Evolutionary conservation across 2,329 filamentous ascomycete species (phyloP), one percentile per base, ranked within the genome.

Genomic region (Calcarisporium arbuscula): DNA sequence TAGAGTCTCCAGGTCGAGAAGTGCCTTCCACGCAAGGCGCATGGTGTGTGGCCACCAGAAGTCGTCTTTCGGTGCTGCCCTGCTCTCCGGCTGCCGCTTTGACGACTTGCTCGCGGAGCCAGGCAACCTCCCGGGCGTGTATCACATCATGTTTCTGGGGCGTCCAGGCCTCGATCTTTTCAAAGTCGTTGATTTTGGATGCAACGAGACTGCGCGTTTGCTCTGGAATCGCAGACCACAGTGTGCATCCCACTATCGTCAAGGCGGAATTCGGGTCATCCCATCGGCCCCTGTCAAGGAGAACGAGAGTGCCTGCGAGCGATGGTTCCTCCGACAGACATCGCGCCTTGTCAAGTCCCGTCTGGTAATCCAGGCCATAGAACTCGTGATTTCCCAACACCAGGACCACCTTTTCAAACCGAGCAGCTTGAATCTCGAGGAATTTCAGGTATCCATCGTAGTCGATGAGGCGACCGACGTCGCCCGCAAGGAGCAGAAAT

Each of bases 41-140:
- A 45, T 80, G 74, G 34, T 79, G 72, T 1, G 73, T 79, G 1
- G 69, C 62, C 0, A 80, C 62, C 0, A 80, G 38, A 6, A 77
- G 35, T 26, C 31, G 43, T 30, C 51, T 43, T 19, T 19, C 40
- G 2, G 32, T 35, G 12, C 43, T 38, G n/a, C n/a, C n/a, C 25
- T 46, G 41, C 22, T 36, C 39, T 21, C 44, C 41, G 3, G 32
- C 3, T 5, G 37, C 34, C 4, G 41, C 29, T 21, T 17, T 14
- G 6, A 38, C 27, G 23, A 49, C 43, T 27, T 53, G 42, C 12
- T 46, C 28, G n/a, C 49, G 55, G 10, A 80, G 56, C 74, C 74
- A 80, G 3, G 56, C 44, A 5, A 66, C 41, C 40, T 80, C 75
- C 14, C 54, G 42, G 3, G 49, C 47, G 48, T 78, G 68, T 6